Evolutionary conservation across 441 rosid species (phyloP).

Genomic region (Erodium trifolium): DNA sequence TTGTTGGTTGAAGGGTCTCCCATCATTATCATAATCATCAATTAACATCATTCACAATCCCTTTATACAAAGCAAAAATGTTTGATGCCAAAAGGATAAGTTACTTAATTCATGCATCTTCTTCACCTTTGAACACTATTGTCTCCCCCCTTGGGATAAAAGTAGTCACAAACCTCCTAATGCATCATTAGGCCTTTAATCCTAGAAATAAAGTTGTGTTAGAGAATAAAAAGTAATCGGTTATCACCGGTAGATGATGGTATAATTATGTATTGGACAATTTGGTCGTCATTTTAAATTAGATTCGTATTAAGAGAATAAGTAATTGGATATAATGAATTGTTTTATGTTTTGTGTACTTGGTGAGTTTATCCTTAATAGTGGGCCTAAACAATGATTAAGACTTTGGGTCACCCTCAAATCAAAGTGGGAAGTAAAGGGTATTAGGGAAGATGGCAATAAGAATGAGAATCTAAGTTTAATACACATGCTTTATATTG

Average conservation of each 20-base stretch:
- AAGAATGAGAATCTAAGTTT: slow-evolving; percentile 10
- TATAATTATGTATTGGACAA: too few species aligned
- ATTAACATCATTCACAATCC: background rate
- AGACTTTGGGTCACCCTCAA: background rate
- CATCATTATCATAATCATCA: background rate
- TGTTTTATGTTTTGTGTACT: background rate
- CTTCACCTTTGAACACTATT: slow-evolving; percentile 11
- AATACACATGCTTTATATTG: background rate
- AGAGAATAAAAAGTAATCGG: too few species aligned
- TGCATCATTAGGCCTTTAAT: slow-evolving; percentile 22
- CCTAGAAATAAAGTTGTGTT: too few species aligned
- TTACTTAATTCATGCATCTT: slow-evolving; percentile 29
- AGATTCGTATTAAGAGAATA: background rate
- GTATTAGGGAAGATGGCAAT: slow-evolving; percentile 7
- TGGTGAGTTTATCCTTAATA: background rate
- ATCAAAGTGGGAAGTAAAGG: background rate
- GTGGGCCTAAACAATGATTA: background rate
- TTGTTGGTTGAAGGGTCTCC: slow-evolving; percentile 2
- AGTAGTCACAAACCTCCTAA: slow-evolving; percentile 18
- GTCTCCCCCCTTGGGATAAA: slow-evolving; percentile 19
- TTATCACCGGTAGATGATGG: too few species aligned
- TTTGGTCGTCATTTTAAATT: background rate
- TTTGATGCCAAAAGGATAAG: slow-evolving; percentile 35
- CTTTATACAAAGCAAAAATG: slow-evolving; percentile 25
- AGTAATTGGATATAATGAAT: too few species aligned